phyloP scores from a whole-genome alignment of 2,329 filamentous ascomycete species.

The Colletotrichum lupini region DNA sequence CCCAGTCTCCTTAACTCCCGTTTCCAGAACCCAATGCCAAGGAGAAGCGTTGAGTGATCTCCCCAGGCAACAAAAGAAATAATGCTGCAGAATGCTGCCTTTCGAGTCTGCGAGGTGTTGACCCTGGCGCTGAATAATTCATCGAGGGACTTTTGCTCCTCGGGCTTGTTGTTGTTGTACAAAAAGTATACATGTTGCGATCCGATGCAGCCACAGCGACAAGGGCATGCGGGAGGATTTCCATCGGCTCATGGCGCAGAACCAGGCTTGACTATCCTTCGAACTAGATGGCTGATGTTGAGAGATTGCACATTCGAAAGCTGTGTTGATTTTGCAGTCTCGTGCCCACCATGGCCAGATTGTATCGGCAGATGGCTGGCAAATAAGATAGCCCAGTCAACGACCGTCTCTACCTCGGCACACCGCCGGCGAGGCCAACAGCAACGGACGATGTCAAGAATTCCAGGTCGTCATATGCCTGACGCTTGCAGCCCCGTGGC shows the following conservation, averaged over 20 bases:
- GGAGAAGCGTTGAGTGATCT: too few species aligned
- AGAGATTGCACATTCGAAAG: background rate
- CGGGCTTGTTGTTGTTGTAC: background rate
- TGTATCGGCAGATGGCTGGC: background rate
- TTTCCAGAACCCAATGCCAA: background rate
- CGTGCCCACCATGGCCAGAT: background rate
- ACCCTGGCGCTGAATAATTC: background rate
- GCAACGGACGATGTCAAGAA: conserved; percentile 34
- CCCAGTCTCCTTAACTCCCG: background rate
- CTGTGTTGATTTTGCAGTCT: background rate
- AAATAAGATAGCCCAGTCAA: background rate
- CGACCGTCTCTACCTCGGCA: conserved; percentile 10
- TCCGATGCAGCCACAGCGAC: background rate
- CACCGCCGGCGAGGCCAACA: conserved; percentile 33
- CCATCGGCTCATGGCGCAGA: background rate
- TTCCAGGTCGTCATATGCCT: conserved; percentile 27
- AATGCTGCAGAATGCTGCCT: background rate
- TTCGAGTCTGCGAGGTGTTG: background rate
- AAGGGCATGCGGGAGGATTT: background rate
- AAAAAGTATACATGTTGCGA: background rate
- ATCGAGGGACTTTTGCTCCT: background rate
- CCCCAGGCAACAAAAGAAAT: background rate
- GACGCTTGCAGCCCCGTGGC: conserved; percentile 2
- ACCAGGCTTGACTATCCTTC: background rate
- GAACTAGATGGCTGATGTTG: background rate